A percentile compares a stretch with the other conserved stretches of the same genome.
Evolutionary conservation across 1,284 basidiomycete species (phyloP).

Genomic region (Laetiporus sulphureus): DNA sequence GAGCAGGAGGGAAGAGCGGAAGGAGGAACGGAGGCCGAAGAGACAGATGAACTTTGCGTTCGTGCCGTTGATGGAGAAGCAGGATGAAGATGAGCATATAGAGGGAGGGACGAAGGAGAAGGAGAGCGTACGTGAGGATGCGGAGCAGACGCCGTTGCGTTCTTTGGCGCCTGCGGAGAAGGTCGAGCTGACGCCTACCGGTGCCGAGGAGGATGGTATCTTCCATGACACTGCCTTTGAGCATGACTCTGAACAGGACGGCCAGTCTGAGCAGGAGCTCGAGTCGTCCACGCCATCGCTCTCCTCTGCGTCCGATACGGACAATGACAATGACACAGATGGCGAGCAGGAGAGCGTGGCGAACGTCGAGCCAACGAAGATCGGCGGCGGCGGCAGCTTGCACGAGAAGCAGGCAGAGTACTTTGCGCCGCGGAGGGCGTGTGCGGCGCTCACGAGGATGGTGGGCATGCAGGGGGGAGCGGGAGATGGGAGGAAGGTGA

Average conservation of each 20-base stretch:
- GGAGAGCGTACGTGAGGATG: not conserved
- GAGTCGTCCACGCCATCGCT: slow-evolving; percentile 4
- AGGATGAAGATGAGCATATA: not conserved
- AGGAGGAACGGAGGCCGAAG: slow-evolving; percentile 11
- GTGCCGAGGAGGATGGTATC: not conserved
- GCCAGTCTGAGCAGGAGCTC: not conserved
- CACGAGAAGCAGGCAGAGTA: too few relatives aligned
- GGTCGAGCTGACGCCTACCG: slow-evolving; percentile 1
- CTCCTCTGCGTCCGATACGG: slow-evolving; percentile 15
- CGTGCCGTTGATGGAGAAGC: slow-evolving; percentile 17
- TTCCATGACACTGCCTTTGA: not conserved
- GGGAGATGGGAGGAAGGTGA: too few relatives aligned
- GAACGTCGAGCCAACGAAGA: too few relatives aligned
- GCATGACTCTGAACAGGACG: not conserved
- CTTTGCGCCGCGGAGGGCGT: too few relatives aligned
- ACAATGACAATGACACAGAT: slow-evolving; percentile 23
- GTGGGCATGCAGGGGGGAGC: too few relatives aligned
- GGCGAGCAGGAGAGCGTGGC: too few relatives aligned
- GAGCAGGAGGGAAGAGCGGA: slow-evolving; percentile 5
- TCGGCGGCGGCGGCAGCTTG: too few relatives aligned
- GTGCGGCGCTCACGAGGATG: too few relatives aligned
- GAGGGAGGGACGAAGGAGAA: not conserved
- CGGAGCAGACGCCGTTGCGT: not conserved
- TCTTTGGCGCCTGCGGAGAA: not conserved
- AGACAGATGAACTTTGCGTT: slow-evolving; percentile 25